A percentile compares a stretch with the other conserved stretches of the same genome.
phyloP scores from a whole-genome alignment of 768 basidiomycete species.

The Rhodotorula paludigena region DNA sequence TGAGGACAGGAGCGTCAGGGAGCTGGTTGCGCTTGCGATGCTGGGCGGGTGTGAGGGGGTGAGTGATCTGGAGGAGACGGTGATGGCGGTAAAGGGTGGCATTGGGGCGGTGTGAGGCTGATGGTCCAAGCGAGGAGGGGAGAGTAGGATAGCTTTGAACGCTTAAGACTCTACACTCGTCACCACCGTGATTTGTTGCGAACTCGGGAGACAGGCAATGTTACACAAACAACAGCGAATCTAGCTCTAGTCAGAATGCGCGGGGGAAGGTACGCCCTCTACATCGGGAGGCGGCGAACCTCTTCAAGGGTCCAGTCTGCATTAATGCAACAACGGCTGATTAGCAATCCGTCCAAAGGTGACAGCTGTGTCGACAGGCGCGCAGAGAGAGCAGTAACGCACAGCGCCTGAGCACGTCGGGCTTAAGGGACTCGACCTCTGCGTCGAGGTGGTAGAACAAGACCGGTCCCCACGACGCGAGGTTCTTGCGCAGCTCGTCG shows the following conservation, averaged over 20 bases:
- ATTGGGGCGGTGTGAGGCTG: no score
- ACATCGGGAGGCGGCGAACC: conserved; percentile 18
- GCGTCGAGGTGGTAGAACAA: conserved; percentile 43
- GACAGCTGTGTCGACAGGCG: not conserved
- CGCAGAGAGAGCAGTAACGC: not conserved
- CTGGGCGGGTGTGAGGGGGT: no score
- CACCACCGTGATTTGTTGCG: no score
- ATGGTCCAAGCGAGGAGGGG: no score
- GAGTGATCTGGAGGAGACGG: no score
- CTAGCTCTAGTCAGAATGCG: no score
- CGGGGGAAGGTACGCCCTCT: not conserved
- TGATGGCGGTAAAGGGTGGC: no score
- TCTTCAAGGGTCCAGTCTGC: conserved; percentile 25
- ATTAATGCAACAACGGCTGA: no score
- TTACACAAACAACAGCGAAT: not conserved
- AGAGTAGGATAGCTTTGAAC: not conserved
- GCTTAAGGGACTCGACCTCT: conserved; percentile 27
- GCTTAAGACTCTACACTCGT: no score
- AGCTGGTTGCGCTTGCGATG: no score
- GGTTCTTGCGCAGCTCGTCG: conserved; percentile 40
- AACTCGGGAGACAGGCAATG: not conserved
- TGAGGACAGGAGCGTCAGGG: no score
- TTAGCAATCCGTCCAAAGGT: no score
- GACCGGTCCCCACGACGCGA: conserved; percentile 45
- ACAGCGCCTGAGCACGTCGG: conserved; percentile 31